Evolutionary conservation across 441 rosid genomes (phyloP).

Genomic region (Sinapis alba): DNA sequence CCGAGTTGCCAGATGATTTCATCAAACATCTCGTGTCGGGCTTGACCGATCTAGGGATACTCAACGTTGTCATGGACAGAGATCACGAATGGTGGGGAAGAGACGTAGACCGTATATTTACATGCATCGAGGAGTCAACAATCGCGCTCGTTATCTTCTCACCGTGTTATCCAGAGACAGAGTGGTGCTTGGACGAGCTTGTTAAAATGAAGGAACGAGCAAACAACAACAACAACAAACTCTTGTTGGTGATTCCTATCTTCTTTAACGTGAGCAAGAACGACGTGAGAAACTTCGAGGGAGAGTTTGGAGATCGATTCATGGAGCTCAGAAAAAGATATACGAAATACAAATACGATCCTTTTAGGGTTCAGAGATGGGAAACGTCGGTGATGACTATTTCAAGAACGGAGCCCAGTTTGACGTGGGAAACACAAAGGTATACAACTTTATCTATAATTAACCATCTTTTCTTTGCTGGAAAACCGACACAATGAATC

Average conservation of each 20-base stretch:
- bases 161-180: background rate
- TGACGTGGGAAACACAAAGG: slow-evolving; percentile 29
- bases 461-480: background rate
- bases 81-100: slow-evolving; percentile 25
- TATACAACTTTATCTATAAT: background rate
- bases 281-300: slow-evolving; percentile 13
- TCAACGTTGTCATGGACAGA: slow-evolving; percentile 19
- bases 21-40: slow-evolving; percentile 14
- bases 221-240: background rate
- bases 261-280: slow-evolving; percentile 28
- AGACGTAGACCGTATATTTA: slow-evolving; percentile 1
- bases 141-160: slow-evolving; percentile 29
- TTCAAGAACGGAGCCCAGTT: slow-evolving; percentile 17
- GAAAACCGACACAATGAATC: background rate
- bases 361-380: slow-evolving; percentile 28
- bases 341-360: slow-evolving; percentile 25
- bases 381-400: slow-evolving; percentile 18
- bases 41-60: slow-evolving; percentile 14
- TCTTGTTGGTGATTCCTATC: slow-evolving; percentile 27
- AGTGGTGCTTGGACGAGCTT: slow-evolving; percentile 30
- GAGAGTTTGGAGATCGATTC: slow-evolving; percentile 31
- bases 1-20: slow-evolving; percentile 32
- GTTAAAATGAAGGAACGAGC: slow-evolving; percentile 27
- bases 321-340: slow-evolving; percentile 12
- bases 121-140: slow-evolving; percentile 24